Evolutionary conservation across 331 rosid species (phyloP).

Genomic region (Malus hybrid): DNA sequence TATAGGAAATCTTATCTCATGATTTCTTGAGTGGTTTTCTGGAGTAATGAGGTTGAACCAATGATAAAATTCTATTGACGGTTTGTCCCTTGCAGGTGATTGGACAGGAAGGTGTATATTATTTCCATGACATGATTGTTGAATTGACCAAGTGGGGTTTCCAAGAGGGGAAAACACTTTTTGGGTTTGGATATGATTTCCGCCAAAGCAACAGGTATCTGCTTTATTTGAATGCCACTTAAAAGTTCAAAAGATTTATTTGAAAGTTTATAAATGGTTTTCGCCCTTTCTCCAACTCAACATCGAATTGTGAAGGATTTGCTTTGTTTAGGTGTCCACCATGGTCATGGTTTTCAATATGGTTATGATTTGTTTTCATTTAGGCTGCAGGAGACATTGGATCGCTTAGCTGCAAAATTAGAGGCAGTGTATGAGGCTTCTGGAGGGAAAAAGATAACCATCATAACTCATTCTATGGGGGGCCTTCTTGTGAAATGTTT

Average conservation of each 20-base stretch:
- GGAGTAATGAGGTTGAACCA: neutral
- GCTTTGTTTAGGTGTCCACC: neutral
- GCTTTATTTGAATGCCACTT: slow-evolving; percentile 2
- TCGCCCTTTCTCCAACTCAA: no score
- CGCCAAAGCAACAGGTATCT: slow-evolving; percentile 96
- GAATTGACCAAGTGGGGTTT: slow-evolving; percentile 89
- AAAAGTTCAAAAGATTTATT: neutral
- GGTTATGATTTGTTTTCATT: slow-evolving; percentile 10
- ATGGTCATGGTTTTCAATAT: neutral
- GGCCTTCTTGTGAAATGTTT: slow-evolving; percentile 96
- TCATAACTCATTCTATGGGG: slow-evolving; percentile 96
- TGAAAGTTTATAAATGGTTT: no score
- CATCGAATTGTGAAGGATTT: neutral
- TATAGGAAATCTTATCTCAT: neutral
- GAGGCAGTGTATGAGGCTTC: slow-evolving; percentile 70
- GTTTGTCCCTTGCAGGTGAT: slow-evolving; percentile 43
- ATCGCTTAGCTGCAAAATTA: slow-evolving; percentile 59
- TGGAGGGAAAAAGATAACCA: slow-evolving; percentile 82
- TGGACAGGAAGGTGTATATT: slow-evolving; percentile 76
- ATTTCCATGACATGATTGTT: slow-evolving; percentile 87
- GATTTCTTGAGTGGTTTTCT: neutral
- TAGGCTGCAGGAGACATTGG: slow-evolving; percentile 85
- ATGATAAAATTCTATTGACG: neutral
- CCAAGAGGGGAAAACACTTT: slow-evolving; percentile 83
- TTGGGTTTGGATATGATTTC: slow-evolving; percentile 98